A percentile compares a stretch with the other conserved stretches of the same genome.
Evolutionary conservation across 1,284 basidiomycete species (phyloP).

Genomic region (Rhodofomes roseus): DNA sequence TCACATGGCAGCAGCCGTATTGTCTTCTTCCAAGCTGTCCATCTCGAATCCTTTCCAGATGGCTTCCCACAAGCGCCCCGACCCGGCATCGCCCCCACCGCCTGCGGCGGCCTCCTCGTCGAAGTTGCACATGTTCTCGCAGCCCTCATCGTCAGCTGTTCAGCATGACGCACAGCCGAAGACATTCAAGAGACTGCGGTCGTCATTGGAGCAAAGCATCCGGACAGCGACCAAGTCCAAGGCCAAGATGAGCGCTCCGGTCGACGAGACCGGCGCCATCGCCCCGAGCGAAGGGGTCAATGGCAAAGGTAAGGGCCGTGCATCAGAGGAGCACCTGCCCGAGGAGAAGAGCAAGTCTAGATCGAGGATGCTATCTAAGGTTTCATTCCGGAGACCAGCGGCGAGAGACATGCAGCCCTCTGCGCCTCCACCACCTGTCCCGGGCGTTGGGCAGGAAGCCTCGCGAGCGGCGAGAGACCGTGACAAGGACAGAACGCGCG

Average conservation of each 20-base stretch:
- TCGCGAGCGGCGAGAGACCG: constrained; percentile 28
- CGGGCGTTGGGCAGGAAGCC: constrained; percentile 27
- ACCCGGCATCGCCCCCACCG: constrained; percentile 29
- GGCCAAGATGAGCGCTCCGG: constrained; percentile 34
- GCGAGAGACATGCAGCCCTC: constrained; percentile 41
- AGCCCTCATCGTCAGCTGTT: constrained; percentile 9
- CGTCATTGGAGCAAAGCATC: constrained; percentile 62
- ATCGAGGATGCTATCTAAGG: constrained; percentile 45
- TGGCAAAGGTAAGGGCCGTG: constrained; percentile 40
- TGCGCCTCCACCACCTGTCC: constrained; percentile 35
- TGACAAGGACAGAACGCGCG: constrained; percentile 33
- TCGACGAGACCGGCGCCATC: constrained; percentile 40
- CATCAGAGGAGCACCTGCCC: constrained; percentile 26
- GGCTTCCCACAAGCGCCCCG: constrained; percentile 40
- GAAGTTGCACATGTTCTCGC: constrained; percentile 26
- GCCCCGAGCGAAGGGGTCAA: constrained; percentile 26
- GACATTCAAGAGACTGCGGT: constrained; percentile 60
- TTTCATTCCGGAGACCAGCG: constrained; percentile 46
- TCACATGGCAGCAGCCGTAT: constrained; percentile 48
- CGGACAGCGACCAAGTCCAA: constrained; percentile 58
- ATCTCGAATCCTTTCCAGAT: constrained; percentile 45
- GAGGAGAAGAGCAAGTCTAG: constrained; percentile 39
- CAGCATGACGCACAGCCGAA: constrained; percentile 39
- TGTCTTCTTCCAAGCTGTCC: constrained; percentile 36
- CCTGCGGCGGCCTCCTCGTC: constrained; percentile 40